Conservation (phyloP, 129 eudicot genomes). For the Ambrosia trifida region DNA sequence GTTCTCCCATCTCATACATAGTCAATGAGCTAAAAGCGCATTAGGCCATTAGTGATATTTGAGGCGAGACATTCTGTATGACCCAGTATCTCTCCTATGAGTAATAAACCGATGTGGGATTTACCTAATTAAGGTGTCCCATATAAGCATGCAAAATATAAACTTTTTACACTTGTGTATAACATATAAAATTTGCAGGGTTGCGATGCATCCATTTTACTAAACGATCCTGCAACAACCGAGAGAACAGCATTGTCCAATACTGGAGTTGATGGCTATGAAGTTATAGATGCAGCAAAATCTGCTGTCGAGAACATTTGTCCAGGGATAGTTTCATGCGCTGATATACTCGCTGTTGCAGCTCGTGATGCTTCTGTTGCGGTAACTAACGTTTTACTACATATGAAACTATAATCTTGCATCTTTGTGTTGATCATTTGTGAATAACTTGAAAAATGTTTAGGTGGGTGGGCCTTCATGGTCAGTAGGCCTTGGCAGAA, state of each 20-base stretch:
- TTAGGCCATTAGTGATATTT: too few species aligned
- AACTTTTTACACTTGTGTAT: neutral
- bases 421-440: neutral
- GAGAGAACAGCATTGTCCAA: slow-evolving; percentile 39
- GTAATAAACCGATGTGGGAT: too few species aligned
- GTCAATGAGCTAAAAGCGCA: too few species aligned
- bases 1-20: too few species aligned
- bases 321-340: slow-evolving; percentile 66
- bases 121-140: too few species aligned
- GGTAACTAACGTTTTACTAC: neutral
- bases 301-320: slow-evolving; percentile 45
- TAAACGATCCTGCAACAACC: slow-evolving; percentile 36
- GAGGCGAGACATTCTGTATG: too few species aligned
- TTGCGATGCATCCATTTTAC: slow-evolving; percentile 53
- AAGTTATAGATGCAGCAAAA: slow-evolving; percentile 47
- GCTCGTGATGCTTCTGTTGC: slow-evolving; percentile 49
- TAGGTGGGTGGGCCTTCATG: slow-evolving; percentile 72
- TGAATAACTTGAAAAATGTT: neutral
- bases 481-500: slow-evolving; percentile 60
- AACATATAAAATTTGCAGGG: slow-evolving; percentile 6
- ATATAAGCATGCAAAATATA: too few species aligned
- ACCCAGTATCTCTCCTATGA: too few species aligned
- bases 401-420: neutral
- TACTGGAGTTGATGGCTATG: slow-evolving; percentile 40
- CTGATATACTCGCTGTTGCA: slow-evolving; percentile 51